phyloP scores from a whole-genome alignment of 805 yeast species.

The Starmerella potacharoeniae region DNA sequence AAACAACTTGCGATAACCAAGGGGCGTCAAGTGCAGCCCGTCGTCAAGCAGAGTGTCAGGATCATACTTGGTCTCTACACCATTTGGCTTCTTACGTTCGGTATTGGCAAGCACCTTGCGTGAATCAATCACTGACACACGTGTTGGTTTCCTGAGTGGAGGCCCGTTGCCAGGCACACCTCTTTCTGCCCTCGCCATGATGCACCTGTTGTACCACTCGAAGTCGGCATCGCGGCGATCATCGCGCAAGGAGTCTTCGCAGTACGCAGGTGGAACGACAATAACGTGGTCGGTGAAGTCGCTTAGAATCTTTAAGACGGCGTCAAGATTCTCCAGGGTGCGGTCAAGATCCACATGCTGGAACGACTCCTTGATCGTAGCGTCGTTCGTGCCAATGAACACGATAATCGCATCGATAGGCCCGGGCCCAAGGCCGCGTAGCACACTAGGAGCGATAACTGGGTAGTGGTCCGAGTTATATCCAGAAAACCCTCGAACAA shows the following conservation, averaged over 20 bases:
- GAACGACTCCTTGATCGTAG: constrained; percentile 33
- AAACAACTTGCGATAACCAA: neutral
- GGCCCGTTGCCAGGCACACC: too few relatives aligned
- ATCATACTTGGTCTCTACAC: neutral
- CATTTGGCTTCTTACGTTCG: neutral
- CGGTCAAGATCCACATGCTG: constrained; percentile 42
- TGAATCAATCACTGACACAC: neutral
- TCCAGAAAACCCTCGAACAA: constrained; percentile 69
- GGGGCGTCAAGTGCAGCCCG: neutral
- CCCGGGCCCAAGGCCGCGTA: constrained; percentile 34
- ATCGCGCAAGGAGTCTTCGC: neutral
- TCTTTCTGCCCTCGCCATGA: neutral
- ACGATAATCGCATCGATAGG: constrained; percentile 36
- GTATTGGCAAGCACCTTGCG: neutral
- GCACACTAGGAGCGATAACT: constrained; percentile 35
- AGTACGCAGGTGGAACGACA: constrained; percentile 35
- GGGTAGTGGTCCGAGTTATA: constrained; percentile 48
- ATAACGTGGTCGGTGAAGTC: constrained; percentile 40
- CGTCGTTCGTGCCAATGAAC: constrained; percentile 78
- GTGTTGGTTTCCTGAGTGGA: neutral
- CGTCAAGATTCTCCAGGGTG: constrained; percentile 40
- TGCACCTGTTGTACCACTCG: neutral
- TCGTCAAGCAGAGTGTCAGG: neutral
- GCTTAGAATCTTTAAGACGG: constrained; percentile 5
- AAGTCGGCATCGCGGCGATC: neutral